Evolutionary conservation across 352 stramenopile genomes (phyloP).

Genomic region (Phytophthora pinifolia): DNA sequence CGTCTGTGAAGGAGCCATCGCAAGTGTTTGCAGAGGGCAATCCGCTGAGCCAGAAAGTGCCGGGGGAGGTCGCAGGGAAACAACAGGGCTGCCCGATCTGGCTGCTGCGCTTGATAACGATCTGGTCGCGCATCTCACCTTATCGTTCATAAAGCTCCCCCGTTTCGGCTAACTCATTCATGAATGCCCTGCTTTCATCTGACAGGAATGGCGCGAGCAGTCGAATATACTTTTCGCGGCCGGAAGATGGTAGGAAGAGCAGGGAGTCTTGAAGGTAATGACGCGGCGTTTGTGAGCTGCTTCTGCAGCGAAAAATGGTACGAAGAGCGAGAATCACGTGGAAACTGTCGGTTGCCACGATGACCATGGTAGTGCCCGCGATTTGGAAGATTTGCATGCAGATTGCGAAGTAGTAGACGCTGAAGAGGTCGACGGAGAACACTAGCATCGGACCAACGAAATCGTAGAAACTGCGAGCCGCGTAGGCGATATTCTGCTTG

Average conservation of each 20-base stretch:
- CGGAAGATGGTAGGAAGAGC: no score
- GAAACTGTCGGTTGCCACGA: slow-evolving; percentile 6
- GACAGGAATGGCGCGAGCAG: slow-evolving; percentile 15
- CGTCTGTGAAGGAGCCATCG: no score
- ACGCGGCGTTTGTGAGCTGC: background rate
- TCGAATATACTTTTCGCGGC: background rate
- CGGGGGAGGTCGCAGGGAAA: no score
- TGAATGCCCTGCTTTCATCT: background rate
- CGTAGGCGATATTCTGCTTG: slow-evolving; percentile 11
- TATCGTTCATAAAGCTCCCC: background rate
- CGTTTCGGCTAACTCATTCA: slow-evolving; percentile 7
- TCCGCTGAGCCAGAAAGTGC: no score
- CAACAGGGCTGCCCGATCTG: no score
- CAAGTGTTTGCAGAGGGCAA: no score
- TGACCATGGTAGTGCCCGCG: slow-evolving; percentile 1
- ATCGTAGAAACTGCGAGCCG: slow-evolving; percentile 12
- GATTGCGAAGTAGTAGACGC: slow-evolving; percentile 18
- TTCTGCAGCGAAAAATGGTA: background rate
- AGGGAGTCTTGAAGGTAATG: background rate
- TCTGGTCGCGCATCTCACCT: background rate
- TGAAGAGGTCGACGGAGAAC: slow-evolving; percentile 27
- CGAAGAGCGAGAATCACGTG: slow-evolving; percentile 6
- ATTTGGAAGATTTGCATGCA: slow-evolving; percentile 25
- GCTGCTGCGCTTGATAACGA: background rate
- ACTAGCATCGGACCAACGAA: slow-evolving; percentile 11